These are phyloP conservation scores for Suillus ampliporus DNA, from an alignment of 768 basidiomycete species.

Conservation along the genomic window DNA sequence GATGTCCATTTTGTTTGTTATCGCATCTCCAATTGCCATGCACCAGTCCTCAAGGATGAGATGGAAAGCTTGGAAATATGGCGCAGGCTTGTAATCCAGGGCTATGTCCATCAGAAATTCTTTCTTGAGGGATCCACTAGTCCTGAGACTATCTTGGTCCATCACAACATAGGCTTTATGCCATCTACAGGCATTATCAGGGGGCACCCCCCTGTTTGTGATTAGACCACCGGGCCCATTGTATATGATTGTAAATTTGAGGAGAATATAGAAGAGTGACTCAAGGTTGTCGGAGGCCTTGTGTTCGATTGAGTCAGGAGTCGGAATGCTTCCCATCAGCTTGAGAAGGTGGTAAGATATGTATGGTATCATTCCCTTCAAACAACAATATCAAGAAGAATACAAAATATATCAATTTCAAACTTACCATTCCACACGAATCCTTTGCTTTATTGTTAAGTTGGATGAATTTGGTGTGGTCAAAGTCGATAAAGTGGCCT, in stretches of 20 bases:
- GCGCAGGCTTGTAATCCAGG: background rate
- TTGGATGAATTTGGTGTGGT: background rate
- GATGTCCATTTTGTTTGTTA: background rate
- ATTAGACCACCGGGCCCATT: background rate
- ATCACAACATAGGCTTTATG: background rate
- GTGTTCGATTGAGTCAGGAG: background rate
- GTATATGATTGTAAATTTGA: background rate
- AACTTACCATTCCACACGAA: background rate
- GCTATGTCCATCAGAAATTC: background rate
- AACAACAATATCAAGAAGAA: background rate
- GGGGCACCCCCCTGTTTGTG: background rate
- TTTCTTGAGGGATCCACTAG: background rate
- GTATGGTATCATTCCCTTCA: background rate
- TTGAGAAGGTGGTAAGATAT: background rate
- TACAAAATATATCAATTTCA: background rate
- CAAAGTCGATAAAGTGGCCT: background rate
- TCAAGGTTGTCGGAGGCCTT: background rate
- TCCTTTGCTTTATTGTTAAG: background rate
- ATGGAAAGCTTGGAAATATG: background rate
- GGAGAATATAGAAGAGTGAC: background rate
- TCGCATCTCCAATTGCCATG: background rate
- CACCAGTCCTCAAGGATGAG: conserved; percentile 1
- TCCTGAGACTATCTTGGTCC: background rate
- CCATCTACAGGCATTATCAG: background rate
- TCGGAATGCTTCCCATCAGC: background rate